Evolutionary conservation across 495 filamentous ascomycete species (phyloP), one percentile per base, ranked within the genome.

Genomic region (Daldinia grandis): DNA sequence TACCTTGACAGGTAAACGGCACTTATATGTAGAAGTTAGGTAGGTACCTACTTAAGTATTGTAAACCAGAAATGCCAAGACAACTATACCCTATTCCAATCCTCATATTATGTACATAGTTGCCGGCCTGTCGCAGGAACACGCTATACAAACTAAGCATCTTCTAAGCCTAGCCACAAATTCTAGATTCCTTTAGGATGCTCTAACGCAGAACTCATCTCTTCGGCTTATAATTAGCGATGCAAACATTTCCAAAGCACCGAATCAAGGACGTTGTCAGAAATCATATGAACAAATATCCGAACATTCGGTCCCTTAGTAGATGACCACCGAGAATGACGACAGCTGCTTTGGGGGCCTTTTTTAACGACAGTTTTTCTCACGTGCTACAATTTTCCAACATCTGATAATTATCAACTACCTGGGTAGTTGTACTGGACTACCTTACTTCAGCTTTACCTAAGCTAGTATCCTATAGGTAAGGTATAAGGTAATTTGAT

Each of bases 81-180:
- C 19, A 4, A 21, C 44, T 50, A 25, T 50, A 5, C 21, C 14
- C 49, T 28, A 51, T 51, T n/a, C 5, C 5, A n/a, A 51, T 51
- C 10, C 25, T 28, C 21, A 62, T 38, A 12, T 47, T 21, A n/a
- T n/a, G n/a, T n/a, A n/a, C n/a, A n/a, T n/a, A 60, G 3, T 40
- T 61, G 40, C 58, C 58, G 49, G 7, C 9, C 24, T 15, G 5
- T 27, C 37, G 27, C 24, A 30, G 15, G 17, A 14, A 33, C 14
- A 60, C 47, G 15, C 33, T 42, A 55, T 55, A 15, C 8, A 37
- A 47, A 1, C 61, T 64, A 44, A 47, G 50, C 17, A 35, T 53
- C 24, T 62, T 64, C 51, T 31, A 35, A 57, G 25, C 25, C 14
- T 44, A 64, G 37, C 25, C 24, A 9, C 33, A 19, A 31, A 25